phyloP scores from a whole-genome alignment of 2,329 filamentous ascomycete genomes.

The Mycogone perniciosa region DNA sequence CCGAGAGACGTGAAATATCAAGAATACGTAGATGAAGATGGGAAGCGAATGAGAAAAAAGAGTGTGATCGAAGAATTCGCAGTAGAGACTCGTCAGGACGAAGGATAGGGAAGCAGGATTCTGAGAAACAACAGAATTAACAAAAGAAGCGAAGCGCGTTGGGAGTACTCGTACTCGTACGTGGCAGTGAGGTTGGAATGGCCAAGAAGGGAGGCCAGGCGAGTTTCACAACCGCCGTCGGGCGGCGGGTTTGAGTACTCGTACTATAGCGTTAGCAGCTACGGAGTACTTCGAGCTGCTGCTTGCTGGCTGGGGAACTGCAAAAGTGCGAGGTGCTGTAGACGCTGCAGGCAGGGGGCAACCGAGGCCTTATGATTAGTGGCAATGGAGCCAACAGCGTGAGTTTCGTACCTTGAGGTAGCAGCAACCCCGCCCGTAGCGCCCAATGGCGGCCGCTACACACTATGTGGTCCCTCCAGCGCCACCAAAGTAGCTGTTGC shows the following conservation, averaged over 20 bases:
- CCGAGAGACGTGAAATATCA: constrained; percentile 1
- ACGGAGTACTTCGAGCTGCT: too few relatives aligned
- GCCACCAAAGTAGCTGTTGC: neutral
- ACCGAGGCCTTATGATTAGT: constrained; percentile 6
- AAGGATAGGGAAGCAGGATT: neutral
- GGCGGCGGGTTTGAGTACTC: constrained; percentile 4
- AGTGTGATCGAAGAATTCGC: neutral
- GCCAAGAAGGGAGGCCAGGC: neutral
- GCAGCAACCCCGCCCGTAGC: neutral
- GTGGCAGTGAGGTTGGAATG: constrained; percentile 1
- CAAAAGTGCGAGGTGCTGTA: neutral
- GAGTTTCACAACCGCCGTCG: too few relatives aligned
- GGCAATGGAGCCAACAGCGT: neutral
- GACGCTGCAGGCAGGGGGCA: neutral
- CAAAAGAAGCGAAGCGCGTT: neutral
- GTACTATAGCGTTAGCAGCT: neutral
- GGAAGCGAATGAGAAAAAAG: neutral
- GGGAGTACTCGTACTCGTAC: neutral
- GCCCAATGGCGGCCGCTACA: too few relatives aligned
- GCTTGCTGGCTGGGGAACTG: too few relatives aligned
- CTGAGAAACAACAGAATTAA: neutral
- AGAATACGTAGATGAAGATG: neutral
- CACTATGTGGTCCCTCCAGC: too few relatives aligned
- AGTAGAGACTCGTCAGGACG: neutral
- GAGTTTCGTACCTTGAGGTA: neutral